Conservation (phyloP, 1,284 basidiomycete species). For the Sphaerobolus stellatus region DNA sequence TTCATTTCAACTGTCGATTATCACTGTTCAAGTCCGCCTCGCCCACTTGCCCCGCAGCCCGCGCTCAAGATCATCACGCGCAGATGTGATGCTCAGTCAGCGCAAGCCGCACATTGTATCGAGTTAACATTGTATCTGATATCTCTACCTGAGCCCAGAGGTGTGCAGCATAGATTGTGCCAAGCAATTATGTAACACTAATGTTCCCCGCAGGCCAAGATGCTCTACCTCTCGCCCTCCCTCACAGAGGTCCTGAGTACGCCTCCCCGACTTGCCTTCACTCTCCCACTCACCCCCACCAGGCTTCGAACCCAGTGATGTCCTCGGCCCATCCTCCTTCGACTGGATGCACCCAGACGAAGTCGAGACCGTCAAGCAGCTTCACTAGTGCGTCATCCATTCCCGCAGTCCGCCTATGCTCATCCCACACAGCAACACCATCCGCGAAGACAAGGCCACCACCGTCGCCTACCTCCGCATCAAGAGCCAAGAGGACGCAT, state of each 20-base stretch:
- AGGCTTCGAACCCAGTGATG: constrained; percentile 72
- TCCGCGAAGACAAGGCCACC: constrained; percentile 72
- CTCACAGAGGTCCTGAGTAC: constrained; percentile 67
- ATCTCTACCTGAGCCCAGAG: too few relatives aligned
- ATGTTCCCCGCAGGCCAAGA: constrained; percentile 53
- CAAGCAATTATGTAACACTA: too few relatives aligned
- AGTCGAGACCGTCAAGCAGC: constrained; percentile 54
- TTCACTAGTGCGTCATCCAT: constrained; percentile 66
- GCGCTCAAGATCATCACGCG: too few relatives aligned
- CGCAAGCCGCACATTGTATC: too few relatives aligned
- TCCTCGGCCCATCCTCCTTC: constrained; percentile 62
- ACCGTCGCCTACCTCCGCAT: constrained; percentile 71
- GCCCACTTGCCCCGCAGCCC: too few relatives aligned
- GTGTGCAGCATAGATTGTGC: too few relatives aligned
- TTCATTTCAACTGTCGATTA: too few relatives aligned
- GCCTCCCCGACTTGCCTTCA: constrained; percentile 4
- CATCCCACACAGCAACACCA: constrained; percentile 55
- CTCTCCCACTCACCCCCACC: too few relatives aligned
- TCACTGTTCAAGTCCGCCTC: too few relatives aligned
- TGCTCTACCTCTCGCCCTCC: constrained; percentile 70
- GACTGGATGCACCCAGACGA: constrained; percentile 77
- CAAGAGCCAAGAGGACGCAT: constrained; percentile 72
- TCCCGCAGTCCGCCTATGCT: too few relatives aligned
- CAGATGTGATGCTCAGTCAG: too few relatives aligned
- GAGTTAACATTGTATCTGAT: too few relatives aligned